Conservation (phyloP, 345 rosid species). For the Euphorbia peplus region DNA sequence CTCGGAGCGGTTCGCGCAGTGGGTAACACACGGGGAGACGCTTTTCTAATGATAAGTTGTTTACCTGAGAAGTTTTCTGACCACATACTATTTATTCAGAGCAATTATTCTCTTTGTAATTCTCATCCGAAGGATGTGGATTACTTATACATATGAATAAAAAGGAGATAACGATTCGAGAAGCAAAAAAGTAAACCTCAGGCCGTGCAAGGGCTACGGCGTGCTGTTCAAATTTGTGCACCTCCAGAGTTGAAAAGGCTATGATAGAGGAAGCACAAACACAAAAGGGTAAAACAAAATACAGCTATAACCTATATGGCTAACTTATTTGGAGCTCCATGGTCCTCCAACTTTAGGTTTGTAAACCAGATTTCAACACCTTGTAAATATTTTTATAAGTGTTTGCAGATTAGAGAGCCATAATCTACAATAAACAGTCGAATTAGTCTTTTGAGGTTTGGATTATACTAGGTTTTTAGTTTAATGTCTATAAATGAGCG, state of each 20-base stretch:
- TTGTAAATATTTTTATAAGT: slow-evolving; percentile 29
- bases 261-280: slow-evolving; percentile 5
- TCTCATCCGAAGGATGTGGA: slow-evolving; percentile 60
- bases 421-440: neutral
- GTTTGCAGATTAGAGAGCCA: neutral
- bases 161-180: slow-evolving; percentile 10
- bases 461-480: neutral
- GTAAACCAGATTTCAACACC: neutral
- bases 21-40: slow-evolving; percentile 67
- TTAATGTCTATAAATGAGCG: neutral
- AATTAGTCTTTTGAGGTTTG: neutral
- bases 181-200: neutral
- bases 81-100: slow-evolving; percentile 7
- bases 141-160: slow-evolving; percentile 19
- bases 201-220: neutral
- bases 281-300: slow-evolving; percentile 15
- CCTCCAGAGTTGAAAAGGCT: slow-evolving; percentile 1
- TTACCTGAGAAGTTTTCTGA: slow-evolving; percentile 9
- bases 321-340: slow-evolving; percentile 21
- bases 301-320: neutral
- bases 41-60: slow-evolving; percentile 26
- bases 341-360: neutral
- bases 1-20: slow-evolving; percentile 48
- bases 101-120: slow-evolving; percentile 14
- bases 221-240: slow-evolving; percentile 3